phyloP scores from a whole-genome alignment of 129 eudicot species.

The Rutidosis leptorrhynchoides region DNA sequence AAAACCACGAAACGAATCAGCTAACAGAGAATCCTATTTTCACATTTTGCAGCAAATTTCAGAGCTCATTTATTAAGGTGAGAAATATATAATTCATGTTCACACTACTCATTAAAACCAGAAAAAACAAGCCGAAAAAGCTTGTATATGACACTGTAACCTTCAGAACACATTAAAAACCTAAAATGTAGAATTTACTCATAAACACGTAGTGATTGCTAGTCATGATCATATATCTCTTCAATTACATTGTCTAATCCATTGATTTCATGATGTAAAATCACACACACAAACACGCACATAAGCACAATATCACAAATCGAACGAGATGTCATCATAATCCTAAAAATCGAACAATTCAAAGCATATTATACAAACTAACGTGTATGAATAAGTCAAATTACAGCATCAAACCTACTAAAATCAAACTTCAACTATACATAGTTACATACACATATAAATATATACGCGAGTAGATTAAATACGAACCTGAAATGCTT shows the following conservation, averaged over 20 bases:
- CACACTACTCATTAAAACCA: background rate
- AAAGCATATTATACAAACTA: background rate
- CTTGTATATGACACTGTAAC: background rate
- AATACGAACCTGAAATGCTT: constrained; percentile 22
- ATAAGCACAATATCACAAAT: background rate
- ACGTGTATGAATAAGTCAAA: background rate
- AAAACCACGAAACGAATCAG: background rate
- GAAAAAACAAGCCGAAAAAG: background rate
- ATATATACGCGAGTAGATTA: no score
- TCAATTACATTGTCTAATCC: background rate
- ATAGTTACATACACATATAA: no score
- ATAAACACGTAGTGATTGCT: background rate
- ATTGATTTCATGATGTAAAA: no score
- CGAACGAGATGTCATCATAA: background rate
- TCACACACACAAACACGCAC: background rate
- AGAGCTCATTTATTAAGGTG: background rate
- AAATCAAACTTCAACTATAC: constrained; percentile 17
- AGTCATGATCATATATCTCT: background rate
- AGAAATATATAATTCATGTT: background rate
- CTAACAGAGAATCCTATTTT: background rate
- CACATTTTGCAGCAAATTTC: background rate
- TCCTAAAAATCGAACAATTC: background rate
- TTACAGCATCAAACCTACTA: constrained; percentile 4
- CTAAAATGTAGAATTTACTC: no score
- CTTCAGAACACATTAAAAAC: background rate